Base-by-base conservation (phyloP, 2,329 filamentous ascomycete species). In the Aspergillus glaucus region DNA sequence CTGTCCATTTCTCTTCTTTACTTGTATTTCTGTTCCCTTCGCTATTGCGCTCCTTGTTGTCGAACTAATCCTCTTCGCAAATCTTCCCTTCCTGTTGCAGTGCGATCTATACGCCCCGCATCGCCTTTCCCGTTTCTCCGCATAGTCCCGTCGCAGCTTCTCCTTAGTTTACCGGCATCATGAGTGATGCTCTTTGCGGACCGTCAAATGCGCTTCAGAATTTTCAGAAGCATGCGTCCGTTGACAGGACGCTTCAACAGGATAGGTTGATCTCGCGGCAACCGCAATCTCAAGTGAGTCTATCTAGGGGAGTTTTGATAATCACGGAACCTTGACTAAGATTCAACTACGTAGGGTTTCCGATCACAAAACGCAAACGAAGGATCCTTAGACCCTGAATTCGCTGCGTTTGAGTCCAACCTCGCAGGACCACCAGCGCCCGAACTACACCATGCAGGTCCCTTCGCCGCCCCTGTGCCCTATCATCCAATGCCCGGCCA, bases 141-240 rank as follows among this genome's bases (percentile, higher is more conserved):
- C 37, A 40, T 40, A 40, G 17, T 19, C 8, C 10, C 21, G 17
- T 34, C 30, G n/a, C n/a, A 40, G 12, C 44, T 26, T 12, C 17
- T 42, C 15, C 14, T 30, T 41, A 7, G 9, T 42, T 37, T 44
- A 21, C 28, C 39, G 46, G 40, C 61, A 72, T 55, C 58, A 87
- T 87, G 84, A 75, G 80, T 46, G 83, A 87, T 61, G 76, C 79
- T 57, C 73, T 87, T 48, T 91, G 87, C 65, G 86, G 87, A 50
- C 85, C 86, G 15, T 87, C 86, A 10, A 89, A 87, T 68, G 79
- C 85, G 54, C 79, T 88, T 46, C 86, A 88, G 67, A 84, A 79
- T 61, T 81, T 90, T 63, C 79, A 85, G 60, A 83, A 85, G 59
- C 86, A 89, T 66, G 73, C 80, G 9, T 77, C 84, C 44, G 77